These are phyloP conservation scores for Erythrophleum fordii DNA, from an alignment of 306 rosid species.

Conservation along the genomic window DNA sequence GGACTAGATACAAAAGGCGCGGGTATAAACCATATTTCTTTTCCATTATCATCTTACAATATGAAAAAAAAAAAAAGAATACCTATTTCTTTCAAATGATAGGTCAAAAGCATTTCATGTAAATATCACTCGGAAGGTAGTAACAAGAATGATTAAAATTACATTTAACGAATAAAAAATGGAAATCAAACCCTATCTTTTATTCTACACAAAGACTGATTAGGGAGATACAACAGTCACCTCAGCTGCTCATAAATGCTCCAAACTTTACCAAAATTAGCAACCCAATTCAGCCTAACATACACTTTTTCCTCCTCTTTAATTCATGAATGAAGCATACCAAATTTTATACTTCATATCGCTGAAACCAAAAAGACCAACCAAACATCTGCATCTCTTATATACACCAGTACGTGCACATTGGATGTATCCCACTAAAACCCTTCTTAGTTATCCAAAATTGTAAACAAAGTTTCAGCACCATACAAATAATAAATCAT, in stretches of 20 bases:
- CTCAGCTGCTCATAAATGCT: not conserved
- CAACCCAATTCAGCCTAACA: constrained; percentile 8
- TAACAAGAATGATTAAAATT: not conserved
- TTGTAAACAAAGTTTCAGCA: not conserved
- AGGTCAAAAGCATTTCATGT: not conserved
- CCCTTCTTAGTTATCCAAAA: not conserved
- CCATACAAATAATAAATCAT: not conserved
- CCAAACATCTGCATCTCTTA: not conserved
- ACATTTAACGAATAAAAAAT: constrained; percentile 7
- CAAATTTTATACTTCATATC: constrained; percentile 4
- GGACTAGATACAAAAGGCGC: not conserved
- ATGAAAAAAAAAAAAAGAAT: not conserved
- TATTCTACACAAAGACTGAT: not conserved
- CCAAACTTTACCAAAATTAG: constrained; percentile 8
- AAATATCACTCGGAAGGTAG: not conserved
- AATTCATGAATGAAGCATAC: not conserved
- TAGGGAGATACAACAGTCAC: constrained; percentile 11
- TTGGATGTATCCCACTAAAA: not conserved
- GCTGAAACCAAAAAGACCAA: not conserved
- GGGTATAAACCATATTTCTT: not conserved
- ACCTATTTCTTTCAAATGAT: not conserved
- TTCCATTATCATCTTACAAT: not conserved
- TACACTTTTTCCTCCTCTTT: constrained; percentile 11
- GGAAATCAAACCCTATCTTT: not conserved
- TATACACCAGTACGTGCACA: not conserved